A percentile compares a stretch with the other conserved stretches of the same genome.
phyloP scores from a whole-genome alignment of 2,329 filamentous ascomycete species.

The Bimuria novae-zelandiae region DNA sequence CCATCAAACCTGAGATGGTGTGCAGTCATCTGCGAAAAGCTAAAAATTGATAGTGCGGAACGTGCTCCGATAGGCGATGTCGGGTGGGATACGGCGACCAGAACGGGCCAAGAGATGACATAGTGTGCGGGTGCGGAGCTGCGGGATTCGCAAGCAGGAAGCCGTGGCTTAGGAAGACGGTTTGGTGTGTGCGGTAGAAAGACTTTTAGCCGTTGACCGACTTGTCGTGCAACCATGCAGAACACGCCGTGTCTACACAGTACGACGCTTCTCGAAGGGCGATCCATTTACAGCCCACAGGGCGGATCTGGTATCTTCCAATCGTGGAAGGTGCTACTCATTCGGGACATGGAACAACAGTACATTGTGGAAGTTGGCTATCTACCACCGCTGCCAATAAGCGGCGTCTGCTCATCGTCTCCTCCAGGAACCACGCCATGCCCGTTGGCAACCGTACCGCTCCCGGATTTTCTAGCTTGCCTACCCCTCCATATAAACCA shows the following conservation, averaged over 20 bases:
- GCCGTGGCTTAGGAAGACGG: not conserved
- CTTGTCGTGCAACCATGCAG: too few species aligned
- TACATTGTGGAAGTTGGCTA: too few species aligned
- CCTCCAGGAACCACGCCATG: conserved; percentile 1
- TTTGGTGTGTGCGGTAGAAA: not conserved
- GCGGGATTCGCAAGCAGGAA: too few species aligned
- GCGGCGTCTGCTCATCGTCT: conserved; percentile 20
- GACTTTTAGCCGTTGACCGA: too few species aligned
- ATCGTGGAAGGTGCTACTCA: too few species aligned
- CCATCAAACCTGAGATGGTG: too few species aligned
- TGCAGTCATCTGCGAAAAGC: not conserved
- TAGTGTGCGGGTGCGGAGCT: not conserved
- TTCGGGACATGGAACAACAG: too few species aligned
- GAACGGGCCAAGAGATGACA: not conserved
- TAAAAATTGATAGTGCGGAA: not conserved
- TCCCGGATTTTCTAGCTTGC: conserved; percentile 31
- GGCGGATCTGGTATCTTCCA: too few species aligned
- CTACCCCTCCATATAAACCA: conserved; percentile 67
- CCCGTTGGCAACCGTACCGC: conserved; percentile 6
- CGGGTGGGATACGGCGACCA: not conserved
- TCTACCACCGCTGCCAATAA: conserved; percentile 12
- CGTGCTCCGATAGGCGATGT: not conserved
- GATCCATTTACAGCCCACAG: too few species aligned
- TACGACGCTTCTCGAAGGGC: too few species aligned
- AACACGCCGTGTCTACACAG: too few species aligned